Evolutionary conservation across 768 basidiomycete genomes (phyloP).

Genomic region (Tulasnella sp.): DNA sequence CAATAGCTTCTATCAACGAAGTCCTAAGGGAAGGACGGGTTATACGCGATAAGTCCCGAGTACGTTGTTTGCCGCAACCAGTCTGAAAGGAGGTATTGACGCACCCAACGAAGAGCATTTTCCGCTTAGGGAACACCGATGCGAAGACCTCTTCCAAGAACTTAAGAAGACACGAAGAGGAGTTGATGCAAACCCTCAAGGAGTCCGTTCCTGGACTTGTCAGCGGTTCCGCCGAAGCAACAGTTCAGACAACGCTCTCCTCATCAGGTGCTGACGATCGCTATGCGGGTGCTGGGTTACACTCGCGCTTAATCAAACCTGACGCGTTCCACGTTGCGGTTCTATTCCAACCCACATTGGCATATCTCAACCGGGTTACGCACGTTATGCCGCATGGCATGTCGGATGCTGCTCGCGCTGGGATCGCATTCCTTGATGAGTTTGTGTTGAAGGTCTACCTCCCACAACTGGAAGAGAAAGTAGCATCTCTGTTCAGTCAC

Average conservation of each 20-base stretch:
- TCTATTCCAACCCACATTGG: slow-evolving; percentile 85
- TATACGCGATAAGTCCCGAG: slow-evolving; percentile 68
- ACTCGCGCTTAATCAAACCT: slow-evolving; percentile 73
- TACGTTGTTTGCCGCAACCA: slow-evolving; percentile 23
- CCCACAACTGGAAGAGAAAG: slow-evolving; percentile 91
- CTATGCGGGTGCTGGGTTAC: slow-evolving; percentile 57
- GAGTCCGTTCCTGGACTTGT: slow-evolving; percentile 92
- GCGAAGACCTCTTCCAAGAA: slow-evolving; percentile 51
- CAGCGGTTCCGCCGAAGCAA: slow-evolving; percentile 49
- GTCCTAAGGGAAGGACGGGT: slow-evolving; percentile 75
- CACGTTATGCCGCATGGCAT: slow-evolving; percentile 60
- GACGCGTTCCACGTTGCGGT: slow-evolving; percentile 91
- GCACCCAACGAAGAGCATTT: slow-evolving; percentile 46
- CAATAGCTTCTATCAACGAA: slow-evolving; percentile 88
- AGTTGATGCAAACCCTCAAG: slow-evolving; percentile 67
- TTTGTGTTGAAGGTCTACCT: slow-evolving; percentile 88
- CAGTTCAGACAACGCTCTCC: slow-evolving; percentile 38
- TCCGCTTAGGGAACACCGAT: slow-evolving; percentile 88
- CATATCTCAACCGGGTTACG: slow-evolving; percentile 64
- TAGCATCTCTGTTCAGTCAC: slow-evolving; percentile 73
- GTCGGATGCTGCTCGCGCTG: slow-evolving; percentile 45
- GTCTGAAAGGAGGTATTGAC: background rate
- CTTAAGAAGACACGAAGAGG: slow-evolving; percentile 70
- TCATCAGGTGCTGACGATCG: slow-evolving; percentile 62
- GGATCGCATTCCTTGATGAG: slow-evolving; percentile 70